A percentile compares a stretch with the other conserved stretches of the same genome.
phyloP scores from a whole-genome alignment of 2,329 filamentous ascomycete species.

The Coleophoma eucalyptorum region DNA sequence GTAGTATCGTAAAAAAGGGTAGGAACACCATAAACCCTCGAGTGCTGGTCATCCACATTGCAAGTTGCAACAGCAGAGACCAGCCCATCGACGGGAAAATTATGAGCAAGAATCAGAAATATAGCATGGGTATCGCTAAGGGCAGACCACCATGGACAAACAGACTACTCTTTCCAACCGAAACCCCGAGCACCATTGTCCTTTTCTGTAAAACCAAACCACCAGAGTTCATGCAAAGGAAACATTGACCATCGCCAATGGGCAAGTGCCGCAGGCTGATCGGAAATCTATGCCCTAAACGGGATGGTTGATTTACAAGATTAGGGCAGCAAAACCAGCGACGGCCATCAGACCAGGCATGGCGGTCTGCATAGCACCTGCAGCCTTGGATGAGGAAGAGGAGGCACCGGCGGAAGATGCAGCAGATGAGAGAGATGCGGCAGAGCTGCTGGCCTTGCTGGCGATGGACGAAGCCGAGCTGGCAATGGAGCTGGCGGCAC shows the following conservation, averaged over 20 bases:
- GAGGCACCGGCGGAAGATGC: constrained; percentile 1
- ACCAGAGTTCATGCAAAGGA: constrained; percentile 3
- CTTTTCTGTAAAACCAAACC: constrained; percentile 5
- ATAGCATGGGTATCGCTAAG: constrained; percentile 19
- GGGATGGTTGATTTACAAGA: constrained; percentile 21
- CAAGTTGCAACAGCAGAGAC: background rate
- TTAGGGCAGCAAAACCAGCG: constrained; percentile 24
- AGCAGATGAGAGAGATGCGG: background rate
- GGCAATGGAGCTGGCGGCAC: constrained; percentile 4
- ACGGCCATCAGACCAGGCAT: constrained; percentile 21
- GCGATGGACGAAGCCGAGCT: background rate
- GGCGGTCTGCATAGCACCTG: constrained; percentile 20
- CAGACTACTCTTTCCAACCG: constrained; percentile 8
- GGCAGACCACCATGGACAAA: constrained; percentile 1
- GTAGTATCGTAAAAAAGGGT: constrained; percentile 14
- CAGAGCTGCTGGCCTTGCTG: background rate
- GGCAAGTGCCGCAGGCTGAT: too few species aligned
- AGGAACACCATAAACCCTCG: constrained; percentile 1
- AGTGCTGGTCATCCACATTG: background rate
- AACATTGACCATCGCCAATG: background rate
- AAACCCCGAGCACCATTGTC: background rate
- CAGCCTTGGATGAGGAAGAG: constrained; percentile 12
- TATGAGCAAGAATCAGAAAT: constrained; percentile 20
- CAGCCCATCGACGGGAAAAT: constrained; percentile 9
- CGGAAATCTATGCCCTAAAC: constrained; percentile 8